These are phyloP conservation scores for Casuarina equisetifolia DNA, from an alignment of 306 rosid genomes.

Conservation along the genomic window DNA sequence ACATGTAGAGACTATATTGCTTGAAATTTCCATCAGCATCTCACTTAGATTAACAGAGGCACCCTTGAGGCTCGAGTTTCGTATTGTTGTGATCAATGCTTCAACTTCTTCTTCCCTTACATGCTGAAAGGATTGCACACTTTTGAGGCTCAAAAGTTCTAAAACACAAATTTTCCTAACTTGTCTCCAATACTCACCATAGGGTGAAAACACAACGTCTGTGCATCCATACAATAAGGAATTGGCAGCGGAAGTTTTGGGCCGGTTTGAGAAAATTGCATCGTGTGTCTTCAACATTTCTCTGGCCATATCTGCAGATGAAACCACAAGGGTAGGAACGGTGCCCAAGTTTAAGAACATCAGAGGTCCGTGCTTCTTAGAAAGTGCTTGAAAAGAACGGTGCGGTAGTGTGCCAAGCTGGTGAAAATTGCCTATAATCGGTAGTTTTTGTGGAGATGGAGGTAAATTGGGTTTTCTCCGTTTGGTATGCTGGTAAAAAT, in stretches of 20 bases:
- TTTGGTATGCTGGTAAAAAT: neutral
- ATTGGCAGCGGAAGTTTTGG: slow-evolving; percentile 9
- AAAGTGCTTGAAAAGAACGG: slow-evolving; percentile 18
- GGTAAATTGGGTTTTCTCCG: neutral
- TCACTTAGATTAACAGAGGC: no score
- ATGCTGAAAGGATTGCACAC: neutral
- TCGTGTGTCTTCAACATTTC: slow-evolving; percentile 34
- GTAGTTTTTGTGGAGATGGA: no score
- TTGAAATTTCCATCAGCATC: no score
- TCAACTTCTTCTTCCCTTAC: slow-evolving; percentile 21
- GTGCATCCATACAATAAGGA: slow-evolving; percentile 24
- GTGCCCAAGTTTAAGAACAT: slow-evolving; percentile 12
- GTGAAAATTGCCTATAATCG: no score
- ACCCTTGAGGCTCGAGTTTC: neutral
- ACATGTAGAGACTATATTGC: no score
- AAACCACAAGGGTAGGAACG: slow-evolving; percentile 21
- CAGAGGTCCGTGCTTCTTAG: slow-evolving; percentile 5
- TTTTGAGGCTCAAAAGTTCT: no score
- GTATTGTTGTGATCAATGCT: neutral
- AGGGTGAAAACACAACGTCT: slow-evolving; percentile 1
- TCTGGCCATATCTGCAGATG: slow-evolving; percentile 29
- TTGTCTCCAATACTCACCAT: no score
- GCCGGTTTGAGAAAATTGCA: neutral
- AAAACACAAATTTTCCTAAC: no score
- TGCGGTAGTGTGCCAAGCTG: slow-evolving; percentile 1